Base-by-base conservation (phyloP, 371 early-diverging fungal genomes). In the Mortierella sp. region DNA sequence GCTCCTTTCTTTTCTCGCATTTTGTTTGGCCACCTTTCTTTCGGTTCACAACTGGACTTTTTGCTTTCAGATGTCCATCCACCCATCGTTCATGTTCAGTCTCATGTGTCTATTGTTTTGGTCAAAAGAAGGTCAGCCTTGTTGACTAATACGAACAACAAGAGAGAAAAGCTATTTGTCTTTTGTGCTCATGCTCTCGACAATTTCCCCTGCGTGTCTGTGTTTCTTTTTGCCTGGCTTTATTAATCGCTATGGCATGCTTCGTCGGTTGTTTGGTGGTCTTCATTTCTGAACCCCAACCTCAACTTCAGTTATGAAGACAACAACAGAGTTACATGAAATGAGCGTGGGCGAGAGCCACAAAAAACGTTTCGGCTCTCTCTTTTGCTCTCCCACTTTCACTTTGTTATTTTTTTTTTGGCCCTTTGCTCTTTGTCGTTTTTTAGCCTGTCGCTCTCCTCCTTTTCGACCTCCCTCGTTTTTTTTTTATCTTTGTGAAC, bases 271-370 rank as follows among this genome's bases (percentile, higher is more conserved):
- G 22, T 22, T n/a, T 24, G 50, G 6, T 37, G 19, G 16, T 34
- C 22, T 61, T 61, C 19, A 37, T 61, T 61, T 61, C 19, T 19
- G 19, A 58, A 24, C 39, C 26, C 14, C 52, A 45, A 8, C 13
- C n/a, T 34, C 39, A 24, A 11, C 24, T 31, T 14, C 67, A 31
- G 47, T 29, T 26, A 44, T 40, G 24, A 26, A 45, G 31, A 55
- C 34, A 11, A 24, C 34, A 72, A 55, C 37, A 73, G 52, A 73
- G 73, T 73, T 73, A 45, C 67, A 73, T 73, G 73, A 73, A 73
- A 55, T 66, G 73, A 73, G 73, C 61, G 58, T 73, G 73, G 45
- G 47, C 66, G 73, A 66, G 55, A 73, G 73, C n/a, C 73, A 55
- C 26, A 64, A 64, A 24, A 2, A 40, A 39, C 55, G 53, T 55